phyloP scores from a whole-genome alignment of 2,329 filamentous ascomycete species.

The Hypoxylon sp. region DNA sequence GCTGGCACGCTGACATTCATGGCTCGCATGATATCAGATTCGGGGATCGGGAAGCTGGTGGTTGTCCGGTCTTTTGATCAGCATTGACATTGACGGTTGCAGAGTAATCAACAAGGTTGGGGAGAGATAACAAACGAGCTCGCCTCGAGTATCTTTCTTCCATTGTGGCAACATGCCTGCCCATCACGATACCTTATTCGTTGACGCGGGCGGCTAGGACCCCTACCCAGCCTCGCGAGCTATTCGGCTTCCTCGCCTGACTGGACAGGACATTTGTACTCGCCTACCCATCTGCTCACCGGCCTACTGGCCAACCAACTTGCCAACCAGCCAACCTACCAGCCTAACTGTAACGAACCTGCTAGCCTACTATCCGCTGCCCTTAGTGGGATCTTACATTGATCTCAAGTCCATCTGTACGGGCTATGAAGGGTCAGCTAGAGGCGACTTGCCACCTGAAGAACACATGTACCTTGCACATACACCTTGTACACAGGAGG shows the following conservation, averaged over 20 bases:
- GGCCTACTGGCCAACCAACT: no score
- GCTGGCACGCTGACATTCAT: no score
- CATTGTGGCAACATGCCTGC: neutral
- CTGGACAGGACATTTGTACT: conserved; percentile 4
- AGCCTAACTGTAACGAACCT: no score
- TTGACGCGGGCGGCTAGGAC: neutral
- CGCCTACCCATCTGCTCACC: no score
- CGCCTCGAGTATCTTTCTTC: neutral
- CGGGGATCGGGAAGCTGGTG: conserved; percentile 7
- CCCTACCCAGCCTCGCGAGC: neutral
- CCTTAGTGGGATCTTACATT: neutral
- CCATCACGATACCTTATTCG: neutral
- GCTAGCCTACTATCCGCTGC: neutral
- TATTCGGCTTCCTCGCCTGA: neutral
- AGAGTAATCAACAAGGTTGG: conserved; percentile 1
- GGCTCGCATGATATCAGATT: neutral
- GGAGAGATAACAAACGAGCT: neutral
- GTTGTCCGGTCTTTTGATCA: conserved; percentile 6
- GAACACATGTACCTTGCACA: no score
- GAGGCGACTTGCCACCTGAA: no score
- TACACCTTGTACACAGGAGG: no score
- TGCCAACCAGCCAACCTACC: no score
- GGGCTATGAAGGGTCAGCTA: no score
- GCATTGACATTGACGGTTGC: neutral
- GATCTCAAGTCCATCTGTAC: no score